Percentiles rank a stretch among this genome's conserved stretches.
Evolutionary conservation across 1,139 yeast genomes (phyloP).

Genomic region (Ogataea hybrid): DNA sequence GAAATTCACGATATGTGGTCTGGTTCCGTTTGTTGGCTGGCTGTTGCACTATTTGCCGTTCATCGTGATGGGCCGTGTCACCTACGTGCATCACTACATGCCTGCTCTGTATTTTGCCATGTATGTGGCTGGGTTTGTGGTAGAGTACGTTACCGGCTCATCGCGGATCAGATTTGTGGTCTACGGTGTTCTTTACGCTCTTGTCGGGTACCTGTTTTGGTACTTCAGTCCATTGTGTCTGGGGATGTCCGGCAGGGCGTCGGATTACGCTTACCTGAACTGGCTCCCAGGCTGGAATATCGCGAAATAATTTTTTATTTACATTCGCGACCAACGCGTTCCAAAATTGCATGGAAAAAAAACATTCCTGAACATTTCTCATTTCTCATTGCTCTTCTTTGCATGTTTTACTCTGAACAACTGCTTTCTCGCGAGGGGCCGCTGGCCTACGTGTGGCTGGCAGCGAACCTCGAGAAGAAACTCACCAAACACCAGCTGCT

Average conservation of each 20-base stretch:
- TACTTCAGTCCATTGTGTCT: slow-evolving; percentile 75
- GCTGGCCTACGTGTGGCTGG: slow-evolving; percentile 89
- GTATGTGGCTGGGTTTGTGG: slow-evolving; percentile 55
- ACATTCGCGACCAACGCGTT: slow-evolving; percentile 11
- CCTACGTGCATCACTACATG: slow-evolving; percentile 78
- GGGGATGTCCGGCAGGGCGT: slow-evolving; percentile 82
- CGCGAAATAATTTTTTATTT: slow-evolving; percentile 5
- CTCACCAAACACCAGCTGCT: slow-evolving; percentile 74
- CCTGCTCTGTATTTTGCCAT: slow-evolving; percentile 81
- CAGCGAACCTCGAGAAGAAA: slow-evolving; percentile 83
- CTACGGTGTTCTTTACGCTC: slow-evolving; percentile 44
- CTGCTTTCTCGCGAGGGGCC: slow-evolving; percentile 72
- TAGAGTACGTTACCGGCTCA: slow-evolving; percentile 40
- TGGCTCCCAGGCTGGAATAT: slow-evolving; percentile 68
- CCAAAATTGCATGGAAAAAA: background rate
- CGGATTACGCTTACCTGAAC: slow-evolving; percentile 64
- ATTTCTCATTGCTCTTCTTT: slow-evolving; percentile 5
- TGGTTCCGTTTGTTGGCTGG: slow-evolving; percentile 70
- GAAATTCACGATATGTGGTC: slow-evolving; percentile 48
- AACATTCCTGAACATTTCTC: slow-evolving; percentile 1
- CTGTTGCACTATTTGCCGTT: slow-evolving; percentile 70
- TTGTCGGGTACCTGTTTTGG: slow-evolving; percentile 64
- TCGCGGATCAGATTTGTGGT: slow-evolving; percentile 3
- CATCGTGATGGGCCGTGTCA: slow-evolving; percentile 77
- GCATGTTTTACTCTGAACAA: slow-evolving; percentile 43